Base-by-base conservation (phyloP, 257 asterid genomes). In the Cinchona pubescens region DNA sequence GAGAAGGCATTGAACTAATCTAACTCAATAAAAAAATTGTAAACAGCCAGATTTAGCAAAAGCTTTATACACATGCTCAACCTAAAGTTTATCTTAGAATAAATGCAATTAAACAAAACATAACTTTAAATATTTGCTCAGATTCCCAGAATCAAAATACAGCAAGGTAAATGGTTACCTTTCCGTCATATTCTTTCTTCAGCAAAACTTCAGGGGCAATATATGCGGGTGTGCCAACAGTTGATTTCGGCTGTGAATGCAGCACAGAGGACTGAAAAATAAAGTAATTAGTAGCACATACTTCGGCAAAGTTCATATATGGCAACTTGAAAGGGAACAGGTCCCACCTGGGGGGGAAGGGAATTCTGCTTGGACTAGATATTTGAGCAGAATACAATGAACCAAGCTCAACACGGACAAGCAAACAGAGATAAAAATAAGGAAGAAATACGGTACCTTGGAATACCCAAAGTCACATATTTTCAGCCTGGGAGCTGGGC, bases 161-260 rank as follows among this genome's bases (percentile, higher is more conserved):
- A 37, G 23, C 67, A n/a, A 6, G 5, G 42, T 13, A 49, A 75
- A 72, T 10, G 6, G 75, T 78, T 75, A 91, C 99, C 96, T 95
- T 95, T 69, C 99, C 99, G 64, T 95, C 99, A 69, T 95, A 95
- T 86, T 95, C 99, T 83, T 92, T 95, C 83, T 95, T 92, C 25
- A 91, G 91, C 80, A 95, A 83, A 82, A 95, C 98, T 75, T 95
- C 99, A 0, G 99, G 99, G 38, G 99, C 99, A 67, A 95, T 95
- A 79, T 95, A 95, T 73, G 99, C 99, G 55, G 99, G 98, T n/a
- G 99, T 95, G 70, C 99, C 99, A 51, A 95, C 99, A 62, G 99
- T 95, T 67, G 99, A 95, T 82, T 95, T 95, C n/a, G 99, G 99
- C 80, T 95, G 99, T 64, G 99, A 95, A 84, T 95, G 99, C 86